Percentiles rank a stretch among this genome's conserved stretches.
Conservation (phyloP, 2,329 filamentous ascomycete species). For the Ceratocystis harringtonii region DNA sequence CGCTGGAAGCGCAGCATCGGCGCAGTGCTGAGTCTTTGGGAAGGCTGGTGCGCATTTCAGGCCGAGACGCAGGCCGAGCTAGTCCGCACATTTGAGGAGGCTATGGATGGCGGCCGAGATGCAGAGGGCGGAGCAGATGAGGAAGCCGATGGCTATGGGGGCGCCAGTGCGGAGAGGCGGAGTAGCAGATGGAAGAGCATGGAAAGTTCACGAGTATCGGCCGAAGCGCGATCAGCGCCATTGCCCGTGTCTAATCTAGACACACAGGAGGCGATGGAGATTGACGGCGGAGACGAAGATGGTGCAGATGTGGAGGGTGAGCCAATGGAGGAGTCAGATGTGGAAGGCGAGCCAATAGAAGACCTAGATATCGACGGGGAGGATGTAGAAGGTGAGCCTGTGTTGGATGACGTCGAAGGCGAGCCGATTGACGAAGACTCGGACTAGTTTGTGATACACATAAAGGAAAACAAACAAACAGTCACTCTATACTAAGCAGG, state of each 20-base stretch:
- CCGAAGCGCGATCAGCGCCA: neutral
- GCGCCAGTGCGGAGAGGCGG: constrained; percentile 23
- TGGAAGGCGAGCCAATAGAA: constrained; percentile 32
- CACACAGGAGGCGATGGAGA: constrained; percentile 29
- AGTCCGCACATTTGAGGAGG: constrained; percentile 51
- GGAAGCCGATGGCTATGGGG: constrained; percentile 17
- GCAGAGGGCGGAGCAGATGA: constrained; percentile 26
- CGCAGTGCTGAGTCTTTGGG: constrained; percentile 55
- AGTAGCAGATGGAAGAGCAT: constrained; percentile 38
- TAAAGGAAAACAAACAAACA: neutral
- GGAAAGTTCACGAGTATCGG: constrained; percentile 24
- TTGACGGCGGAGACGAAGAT: constrained; percentile 23
- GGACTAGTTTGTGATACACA: neutral
- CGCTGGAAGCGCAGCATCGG: constrained; percentile 71
- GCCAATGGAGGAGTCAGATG: constrained; percentile 32
- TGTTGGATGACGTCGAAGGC: constrained; percentile 31
- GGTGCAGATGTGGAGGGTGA: constrained; percentile 38
- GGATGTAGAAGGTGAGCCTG: constrained; percentile 33
- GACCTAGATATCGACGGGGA: constrained; percentile 36
- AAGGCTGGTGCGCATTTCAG: constrained; percentile 58
- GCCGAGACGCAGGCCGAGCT: constrained; percentile 59
- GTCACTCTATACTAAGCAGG: neutral
- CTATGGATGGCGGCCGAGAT: constrained; percentile 40
- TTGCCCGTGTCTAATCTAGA: constrained; percentile 22
- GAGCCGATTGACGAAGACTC: constrained; percentile 21